Evolutionary conservation across 352 stramenopile genomes (phyloP).

Genomic region (Blastocystis hominis): DNA sequence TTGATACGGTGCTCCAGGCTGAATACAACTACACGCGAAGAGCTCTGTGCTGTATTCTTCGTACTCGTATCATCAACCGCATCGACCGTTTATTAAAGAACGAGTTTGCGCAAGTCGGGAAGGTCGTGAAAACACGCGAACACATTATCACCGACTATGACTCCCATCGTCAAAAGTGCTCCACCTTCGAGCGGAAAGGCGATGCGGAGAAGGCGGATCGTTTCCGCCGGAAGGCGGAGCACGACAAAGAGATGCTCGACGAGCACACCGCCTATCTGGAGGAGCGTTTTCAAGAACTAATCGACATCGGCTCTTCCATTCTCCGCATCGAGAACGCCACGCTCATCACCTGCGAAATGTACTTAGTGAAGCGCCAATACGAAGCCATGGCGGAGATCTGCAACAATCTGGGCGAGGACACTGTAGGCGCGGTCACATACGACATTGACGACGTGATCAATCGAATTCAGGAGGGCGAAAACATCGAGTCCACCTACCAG

Average conservation of each 20-base stretch:
- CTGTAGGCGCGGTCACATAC: constrained; percentile 10
- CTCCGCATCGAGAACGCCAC: constrained; percentile 31
- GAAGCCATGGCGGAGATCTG: constrained; percentile 28
- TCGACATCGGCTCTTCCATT: constrained; percentile 10
- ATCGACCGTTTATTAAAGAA: constrained; percentile 49
- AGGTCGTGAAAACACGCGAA: constrained; percentile 23
- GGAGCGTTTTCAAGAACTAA: constrained; percentile 41
- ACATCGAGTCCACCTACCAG: constrained; percentile 5
- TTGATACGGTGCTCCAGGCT: not conserved
- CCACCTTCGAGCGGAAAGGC: constrained; percentile 9
- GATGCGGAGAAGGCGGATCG: constrained; percentile 36
- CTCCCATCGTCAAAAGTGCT: constrained; percentile 44
- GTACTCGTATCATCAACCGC: constrained; percentile 26
- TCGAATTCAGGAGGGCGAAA: constrained; percentile 36
- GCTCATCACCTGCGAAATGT: constrained; percentile 34
- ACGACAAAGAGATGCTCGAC: constrained; percentile 43
- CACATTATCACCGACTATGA: constrained; percentile 55
- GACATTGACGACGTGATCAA: constrained; percentile 45
- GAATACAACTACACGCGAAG: constrained; percentile 29
- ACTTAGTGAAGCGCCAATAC: constrained; percentile 48
- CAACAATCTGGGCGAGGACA: constrained; percentile 26
- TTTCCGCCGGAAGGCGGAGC: constrained; percentile 54
- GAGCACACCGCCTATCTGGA: constrained; percentile 40
- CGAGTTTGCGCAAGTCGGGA: constrained; percentile 32
- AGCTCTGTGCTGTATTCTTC: not conserved